Base-by-base conservation (phyloP, 345 rosid species). In the Melastoma malabathricum region DNA sequence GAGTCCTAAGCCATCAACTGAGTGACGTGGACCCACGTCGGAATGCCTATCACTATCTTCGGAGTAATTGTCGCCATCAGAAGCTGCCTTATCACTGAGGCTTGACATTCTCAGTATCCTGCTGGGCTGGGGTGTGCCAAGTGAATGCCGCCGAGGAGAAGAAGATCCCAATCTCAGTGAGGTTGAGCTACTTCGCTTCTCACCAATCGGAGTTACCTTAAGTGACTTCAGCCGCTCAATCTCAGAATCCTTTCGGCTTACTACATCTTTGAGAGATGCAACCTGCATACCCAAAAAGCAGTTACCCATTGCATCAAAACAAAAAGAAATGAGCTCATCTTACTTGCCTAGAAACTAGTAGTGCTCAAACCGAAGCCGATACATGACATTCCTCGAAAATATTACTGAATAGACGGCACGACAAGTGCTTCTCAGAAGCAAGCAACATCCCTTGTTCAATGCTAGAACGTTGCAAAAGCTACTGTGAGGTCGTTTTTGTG, bases 181-280 rank as follows among this genome's bases (percentile, higher is more conserved):
- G 63, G 61, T 72, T 53, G 53, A 54, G 48, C 75, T 72, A 53
- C 74, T 72, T 51, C 63, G 76, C 66, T 69, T 82, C 49, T 66
- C 59, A 15, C 74, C 72, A 47, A 64, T 72, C 61, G 25, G 64
- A 62, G 62, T 77, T 56, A 58, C 71, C 70, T 69, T 77, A 46
- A 58, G 66, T 60, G 67, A 68, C 69, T 79, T 82, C 65, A 84
- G 48, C 45, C 58, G 71, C 65, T 75, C 85, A 71, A 92, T 74
- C 67, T 84, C 95, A 63, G 72, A 93, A 57, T 92, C 95, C 79
- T 84, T 87, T 72, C 71, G 77, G 25, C 76, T 58, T 52, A 84
- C 61, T 31, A 65, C 67, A 47, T 92, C 89, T 69, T 82, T 84
- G 25, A 92, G 81, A 56, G 58, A 71, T n/a, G 88, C 48, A 20